Base-by-base conservation (phyloP, 176 grass and related monocot species). In the Cocos nucifera region DNA sequence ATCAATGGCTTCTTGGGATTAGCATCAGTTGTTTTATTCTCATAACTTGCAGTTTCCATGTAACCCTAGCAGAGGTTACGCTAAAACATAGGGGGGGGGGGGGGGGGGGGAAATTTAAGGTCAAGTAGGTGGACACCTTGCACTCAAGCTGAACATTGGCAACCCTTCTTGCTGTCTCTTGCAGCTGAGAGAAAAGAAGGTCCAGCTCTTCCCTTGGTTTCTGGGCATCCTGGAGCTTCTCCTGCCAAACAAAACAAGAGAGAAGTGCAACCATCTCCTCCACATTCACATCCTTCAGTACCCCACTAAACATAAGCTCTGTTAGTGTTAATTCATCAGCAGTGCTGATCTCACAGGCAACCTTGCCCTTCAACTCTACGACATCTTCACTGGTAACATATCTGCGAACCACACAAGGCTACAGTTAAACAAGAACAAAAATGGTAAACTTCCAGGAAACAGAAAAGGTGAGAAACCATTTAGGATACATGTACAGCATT, bases 191-290 rank as follows among this genome's bases (percentile, higher is more conserved):
- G 54, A 77, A 77, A n/a, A 92, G 84, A 54, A 80, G 49, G 63
- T 82, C 73, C 26, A 98, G 87, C 61, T 75, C 73, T 67, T 98
- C 93, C 72, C 87, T 80, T 64, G 87, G 84, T 58, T 98, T 98
- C 2, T 73, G 87, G 22, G 83, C 81, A 73, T 91, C 84, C 64
- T 83, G 75, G 64, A 97, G 73, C 78, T 82, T 97, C 21, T 97
- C 93, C 59, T 88, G 84, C 93, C 87, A 97, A 15, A 97, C 87
- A 67, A 88, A 97, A 77, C 93, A 97, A 27, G 84, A 97, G 15
- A 91, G 87, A 59, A 97, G 69, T 0, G 93, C 93, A 28, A 91
- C 87, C 84, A 97, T 85, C 79, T 97, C 85, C 59, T 91, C 87
- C 15, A 83, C 73, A 9, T 77, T 85, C 56, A 78, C 69, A 77